These are phyloP conservation scores for Aspergillus aculeatinus DNA, from an alignment of 2,329 filamentous ascomycete species.

Conservation along the genomic window DNA sequence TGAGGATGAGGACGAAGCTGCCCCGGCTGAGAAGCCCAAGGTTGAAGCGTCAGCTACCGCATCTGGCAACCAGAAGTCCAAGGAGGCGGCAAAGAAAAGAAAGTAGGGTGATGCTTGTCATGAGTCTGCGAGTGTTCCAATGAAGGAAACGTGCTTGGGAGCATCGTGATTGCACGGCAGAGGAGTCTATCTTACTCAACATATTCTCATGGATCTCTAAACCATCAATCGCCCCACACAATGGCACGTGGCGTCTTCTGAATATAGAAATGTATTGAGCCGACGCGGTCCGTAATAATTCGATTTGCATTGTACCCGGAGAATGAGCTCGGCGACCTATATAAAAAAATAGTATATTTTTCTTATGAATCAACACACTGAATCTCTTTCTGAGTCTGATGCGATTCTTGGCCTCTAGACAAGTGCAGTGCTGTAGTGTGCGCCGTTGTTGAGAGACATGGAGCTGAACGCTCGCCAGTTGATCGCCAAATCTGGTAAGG, in stretches of 20 bases:
- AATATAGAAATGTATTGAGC: too few species aligned
- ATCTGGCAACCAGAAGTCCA: conserved; percentile 29
- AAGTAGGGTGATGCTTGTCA: conserved; percentile 24
- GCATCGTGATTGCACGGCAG: not conserved
- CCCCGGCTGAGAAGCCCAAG: conserved; percentile 7
- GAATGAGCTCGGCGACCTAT: too few species aligned
- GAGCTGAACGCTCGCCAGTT: not conserved
- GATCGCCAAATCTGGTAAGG: conserved; percentile 8
- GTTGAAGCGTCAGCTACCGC: conserved; percentile 20
- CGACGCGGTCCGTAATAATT: too few species aligned
- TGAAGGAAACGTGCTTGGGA: not conserved
- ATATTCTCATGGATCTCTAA: not conserved
- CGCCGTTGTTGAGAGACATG: too few species aligned
- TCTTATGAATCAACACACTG: too few species aligned
- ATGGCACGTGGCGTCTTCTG: too few species aligned
- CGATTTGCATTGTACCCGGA: too few species aligned
- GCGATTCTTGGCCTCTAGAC: too few species aligned
- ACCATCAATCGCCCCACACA: not conserved
- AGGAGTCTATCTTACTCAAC: not conserved
- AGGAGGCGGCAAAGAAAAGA: conserved; percentile 34
- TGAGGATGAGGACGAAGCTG: conserved; percentile 58
- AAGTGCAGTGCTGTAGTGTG: too few species aligned
- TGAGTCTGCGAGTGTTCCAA: not conserved
- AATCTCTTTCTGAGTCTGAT: too few species aligned
- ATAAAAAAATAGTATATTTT: too few species aligned